Percentiles rank a stretch among this genome's conserved stretches.
Evolutionary conservation across 2,329 filamentous ascomycete genomes (phyloP).

Genomic region (Juglanconis juglandina): DNA sequence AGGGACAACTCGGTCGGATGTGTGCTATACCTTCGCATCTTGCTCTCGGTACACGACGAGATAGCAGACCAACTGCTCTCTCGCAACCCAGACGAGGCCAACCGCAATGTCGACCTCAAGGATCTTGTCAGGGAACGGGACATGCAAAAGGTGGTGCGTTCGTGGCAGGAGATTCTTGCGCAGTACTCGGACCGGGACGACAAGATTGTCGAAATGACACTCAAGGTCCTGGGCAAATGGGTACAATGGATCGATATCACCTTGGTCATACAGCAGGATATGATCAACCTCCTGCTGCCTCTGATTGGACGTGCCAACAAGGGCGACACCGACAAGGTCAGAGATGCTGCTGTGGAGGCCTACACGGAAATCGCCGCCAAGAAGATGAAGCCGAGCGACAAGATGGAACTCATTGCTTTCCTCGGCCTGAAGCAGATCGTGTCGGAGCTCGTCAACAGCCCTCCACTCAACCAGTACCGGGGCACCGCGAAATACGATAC

Average conservation of each 20-base stretch:
- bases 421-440: constrained; percentile 85
- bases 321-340: constrained; percentile 70
- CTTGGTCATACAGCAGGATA: constrained; percentile 83
- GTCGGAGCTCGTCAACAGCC: constrained; percentile 78
- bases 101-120: constrained; percentile 85
- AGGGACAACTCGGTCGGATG: constrained; percentile 73
- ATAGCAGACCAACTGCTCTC: constrained; percentile 89
- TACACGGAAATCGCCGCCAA: constrained; percentile 95
- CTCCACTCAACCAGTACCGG: constrained; percentile 73
- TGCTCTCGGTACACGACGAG: constrained; percentile 91
- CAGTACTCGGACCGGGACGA: constrained; percentile 72
- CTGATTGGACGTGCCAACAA: constrained; percentile 73
- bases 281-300: constrained; percentile 80
- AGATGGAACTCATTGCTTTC: constrained; percentile 89
- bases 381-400: constrained; percentile 94
- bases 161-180: constrained; percentile 87
- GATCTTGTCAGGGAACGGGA: constrained; percentile 84
- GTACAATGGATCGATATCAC: constrained; percentile 98
- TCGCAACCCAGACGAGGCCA: constrained; percentile 73
- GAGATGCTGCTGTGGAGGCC: constrained; percentile 88
- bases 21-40: constrained; percentile 81
- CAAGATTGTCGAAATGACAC: constrained; percentile 75
- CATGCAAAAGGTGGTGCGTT: constrained; percentile 79
- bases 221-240: constrained; percentile 94
- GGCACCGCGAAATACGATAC: constrained; percentile 87